Base-by-base conservation (phyloP, 306 rosid genomes). In the Rosa chinensis region DNA sequence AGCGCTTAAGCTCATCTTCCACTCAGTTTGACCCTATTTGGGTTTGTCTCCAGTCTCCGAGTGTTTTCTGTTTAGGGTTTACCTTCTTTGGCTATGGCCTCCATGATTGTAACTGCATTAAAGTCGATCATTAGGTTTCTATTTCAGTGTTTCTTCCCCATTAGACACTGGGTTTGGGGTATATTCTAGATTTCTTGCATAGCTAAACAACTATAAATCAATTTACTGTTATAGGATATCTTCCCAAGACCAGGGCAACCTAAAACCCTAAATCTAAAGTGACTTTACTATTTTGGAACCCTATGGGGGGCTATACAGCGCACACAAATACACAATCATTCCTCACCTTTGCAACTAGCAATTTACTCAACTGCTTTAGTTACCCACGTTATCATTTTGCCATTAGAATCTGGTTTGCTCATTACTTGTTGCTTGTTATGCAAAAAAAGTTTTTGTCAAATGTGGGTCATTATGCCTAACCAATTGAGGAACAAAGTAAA, bases 361-460 rank as follows among this genome's bases (percentile, higher is more conserved):
- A 77, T 77, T 70, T 84, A 55, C 79, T 84, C 81, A 71, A 77
- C 76, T 79, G 14, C 77, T 79, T 82, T 87, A 76, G 83, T 77
- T 78, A 56, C 82, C 74, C 82, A 77, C 52, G 88, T 71, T 75
- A 86, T 85, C 85, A 84, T 87, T 70, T 89, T 85, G 53, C 69
- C 78, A 77, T 84, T 75, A 53, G 76, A 73, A 82, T 81, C 83
- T 76, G 68, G n/a, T 14, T 84, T 71, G 70, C 77, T 82, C 67
- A 88, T 88, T 64, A 90, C 83, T 76, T 82, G 74, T 63, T 71
- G 87, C 80, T 86, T 61, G 88, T 79, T 85, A 67, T 86, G 83
- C 82, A 78, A 83, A 84, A 85, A 76, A 89, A 25, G 70, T 35
- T 69, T 77, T 78, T 67, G 82, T 79, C 84, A 85, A 81, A 67